Conservation (phyloP, 148 eudicot genomes). For the Rheum nobile region DNA sequence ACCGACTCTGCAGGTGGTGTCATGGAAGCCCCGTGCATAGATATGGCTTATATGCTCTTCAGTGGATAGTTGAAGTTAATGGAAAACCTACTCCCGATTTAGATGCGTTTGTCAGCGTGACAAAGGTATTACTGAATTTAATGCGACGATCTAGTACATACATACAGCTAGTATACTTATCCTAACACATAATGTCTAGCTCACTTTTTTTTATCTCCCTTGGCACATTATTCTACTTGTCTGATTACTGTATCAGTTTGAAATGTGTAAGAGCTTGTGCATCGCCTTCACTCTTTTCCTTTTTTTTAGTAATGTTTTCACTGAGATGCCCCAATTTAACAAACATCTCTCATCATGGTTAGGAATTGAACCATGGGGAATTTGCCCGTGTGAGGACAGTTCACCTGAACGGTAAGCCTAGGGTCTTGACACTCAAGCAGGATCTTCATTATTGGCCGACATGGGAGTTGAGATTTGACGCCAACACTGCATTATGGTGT, state of each 20-base stretch:
- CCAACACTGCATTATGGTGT: conserved; percentile 61
- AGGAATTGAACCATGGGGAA: conserved; percentile 69
- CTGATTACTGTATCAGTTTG: not conserved
- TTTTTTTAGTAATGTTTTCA: not conserved
- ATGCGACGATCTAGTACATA: not conserved
- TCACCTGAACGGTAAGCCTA: conserved; percentile 88
- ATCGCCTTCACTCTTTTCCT: not conserved
- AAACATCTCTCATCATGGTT: not conserved
- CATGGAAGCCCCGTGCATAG: conserved; percentile 90
- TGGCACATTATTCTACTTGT: too few species aligned
- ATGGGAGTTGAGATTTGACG: conserved; percentile 86
- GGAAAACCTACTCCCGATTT: conserved; percentile 86
- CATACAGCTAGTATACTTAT: not conserved
- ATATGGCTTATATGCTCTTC: conserved; percentile 87
- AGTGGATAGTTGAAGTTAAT: conserved; percentile 94
- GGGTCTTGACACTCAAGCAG: conserved; percentile 81
- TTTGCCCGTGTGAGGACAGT: conserved; percentile 73
- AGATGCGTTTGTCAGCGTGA: conserved; percentile 72
- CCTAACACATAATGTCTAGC: too few species aligned
- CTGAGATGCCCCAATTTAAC: too few species aligned
- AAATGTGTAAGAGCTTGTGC: not conserved
- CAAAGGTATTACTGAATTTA: conserved; percentile 47
- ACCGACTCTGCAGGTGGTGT: conserved; percentile 46
- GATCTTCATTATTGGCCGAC: conserved; percentile 98
- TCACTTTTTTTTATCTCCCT: too few species aligned